Conservation (phyloP, 495 filamentous ascomycete genomes). For the Annulohypoxylon nitens region DNA sequence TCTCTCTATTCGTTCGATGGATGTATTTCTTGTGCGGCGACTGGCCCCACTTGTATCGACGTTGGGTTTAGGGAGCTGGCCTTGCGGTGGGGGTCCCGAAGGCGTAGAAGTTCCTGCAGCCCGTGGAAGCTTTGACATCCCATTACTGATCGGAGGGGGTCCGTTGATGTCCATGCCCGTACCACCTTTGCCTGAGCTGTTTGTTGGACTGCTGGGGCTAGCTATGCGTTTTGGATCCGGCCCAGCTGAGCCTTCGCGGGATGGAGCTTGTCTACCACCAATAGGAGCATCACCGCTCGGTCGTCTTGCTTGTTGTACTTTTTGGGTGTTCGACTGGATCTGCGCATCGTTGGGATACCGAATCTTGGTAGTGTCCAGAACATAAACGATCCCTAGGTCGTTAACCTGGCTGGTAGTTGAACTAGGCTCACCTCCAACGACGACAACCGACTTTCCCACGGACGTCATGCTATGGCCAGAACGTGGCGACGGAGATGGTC, state of each 20-base stretch:
- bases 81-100: conserved; percentile 86
- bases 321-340: conserved; percentile 59
- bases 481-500: conserved; percentile 89
- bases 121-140: conserved; percentile 75
- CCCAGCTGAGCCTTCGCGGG: conserved; percentile 73
- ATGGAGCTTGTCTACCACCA: conserved; percentile 58
- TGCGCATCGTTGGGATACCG: conserved; percentile 88
- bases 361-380: conserved; percentile 95
- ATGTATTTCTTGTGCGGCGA: conserved; percentile 55
- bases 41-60: conserved; percentile 43
- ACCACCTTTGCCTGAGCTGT: conserved; percentile 49
- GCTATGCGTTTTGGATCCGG: conserved; percentile 68
- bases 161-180: conserved; percentile 53
- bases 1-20: conserved; percentile 57
- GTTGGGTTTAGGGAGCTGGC: conserved; percentile 82
- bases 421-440: conserved; percentile 94
- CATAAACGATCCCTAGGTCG: conserved; percentile 90
- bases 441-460: conserved; percentile 89
- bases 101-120: conserved; percentile 78
- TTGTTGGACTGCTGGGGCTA: conserved; percentile 58
- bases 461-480: conserved; percentile 99
- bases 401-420: conserved; percentile 80
- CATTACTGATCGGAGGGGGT: conserved; percentile 50
- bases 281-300: conserved; percentile 56
- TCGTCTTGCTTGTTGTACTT: conserved; percentile 52